Percentiles rank a stretch among this genome's conserved stretches.
Conservation (phyloP, 2,329 filamentous ascomycete species). For the Septoria linicola region DNA sequence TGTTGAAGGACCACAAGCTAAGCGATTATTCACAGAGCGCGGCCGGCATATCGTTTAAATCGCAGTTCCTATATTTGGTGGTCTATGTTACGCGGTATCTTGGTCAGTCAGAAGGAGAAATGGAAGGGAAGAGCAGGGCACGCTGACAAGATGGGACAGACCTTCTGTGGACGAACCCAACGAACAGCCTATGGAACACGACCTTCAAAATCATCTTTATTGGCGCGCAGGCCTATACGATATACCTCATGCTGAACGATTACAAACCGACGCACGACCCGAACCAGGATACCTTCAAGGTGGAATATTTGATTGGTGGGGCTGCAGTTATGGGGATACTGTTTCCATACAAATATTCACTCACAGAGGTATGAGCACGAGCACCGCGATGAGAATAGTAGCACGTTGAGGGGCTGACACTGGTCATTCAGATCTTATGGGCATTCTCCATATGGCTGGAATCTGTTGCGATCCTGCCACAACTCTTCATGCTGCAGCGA, state of each 20-base stretch:
- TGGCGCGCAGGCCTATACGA: conserved; percentile 81
- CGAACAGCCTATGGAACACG: conserved; percentile 72
- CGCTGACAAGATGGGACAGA: conserved; percentile 53
- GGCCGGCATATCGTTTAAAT: conserved; percentile 97
- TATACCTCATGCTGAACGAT: conserved; percentile 96
- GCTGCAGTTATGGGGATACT: conserved; percentile 75
- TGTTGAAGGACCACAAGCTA: conserved; percentile 1
- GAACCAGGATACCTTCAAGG: conserved; percentile 94
- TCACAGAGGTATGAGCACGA: conserved; percentile 57
- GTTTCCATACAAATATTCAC: conserved; percentile 79
- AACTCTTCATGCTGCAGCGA: conserved; percentile 96
- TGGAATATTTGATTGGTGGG: conserved; percentile 86
- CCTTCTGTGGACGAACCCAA: conserved; percentile 75
- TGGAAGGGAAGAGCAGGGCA: neutral
- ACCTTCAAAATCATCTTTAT: conserved; percentile 97
- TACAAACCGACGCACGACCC: conserved; percentile 98
- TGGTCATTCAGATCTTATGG: conserved; percentile 72
- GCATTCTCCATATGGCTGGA: conserved; percentile 98
- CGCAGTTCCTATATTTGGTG: conserved; percentile 88
- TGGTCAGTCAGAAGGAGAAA: conserved; percentile 29
- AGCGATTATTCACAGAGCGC: conserved; percentile 67
- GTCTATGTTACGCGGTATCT: conserved; percentile 95
- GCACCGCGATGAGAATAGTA: neutral
- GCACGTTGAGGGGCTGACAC: conserved; percentile 5
- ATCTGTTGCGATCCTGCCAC: conserved; percentile 91